Evolutionary conservation across 1,139 yeast genomes (phyloP).

Genomic region (Sugiyamaella grinbergsii): DNA sequence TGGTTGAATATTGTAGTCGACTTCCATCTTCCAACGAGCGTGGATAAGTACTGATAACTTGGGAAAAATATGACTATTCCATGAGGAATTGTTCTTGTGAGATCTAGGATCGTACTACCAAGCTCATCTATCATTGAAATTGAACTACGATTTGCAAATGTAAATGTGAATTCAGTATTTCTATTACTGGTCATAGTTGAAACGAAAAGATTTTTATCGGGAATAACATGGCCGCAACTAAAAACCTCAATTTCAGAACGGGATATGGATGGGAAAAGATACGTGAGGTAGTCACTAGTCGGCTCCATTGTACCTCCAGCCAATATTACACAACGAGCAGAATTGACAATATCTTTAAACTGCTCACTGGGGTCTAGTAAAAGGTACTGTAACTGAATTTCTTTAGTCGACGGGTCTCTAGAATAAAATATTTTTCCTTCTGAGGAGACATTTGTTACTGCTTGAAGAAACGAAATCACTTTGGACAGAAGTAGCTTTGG

Average conservation of each 20-base stretch:
- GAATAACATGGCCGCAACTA: slow-evolving; percentile 84
- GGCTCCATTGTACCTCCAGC: slow-evolving; percentile 99
- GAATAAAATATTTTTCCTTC: slow-evolving; percentile 85
- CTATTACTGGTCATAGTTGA: slow-evolving; percentile 47
- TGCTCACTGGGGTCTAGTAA: slow-evolving; percentile 77
- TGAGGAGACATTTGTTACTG: slow-evolving; percentile 69
- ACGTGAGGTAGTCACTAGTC: slow-evolving; percentile 62
- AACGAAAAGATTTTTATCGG: slow-evolving; percentile 65
- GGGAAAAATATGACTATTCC: slow-evolving; percentile 87
- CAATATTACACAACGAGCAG: slow-evolving; percentile 69
- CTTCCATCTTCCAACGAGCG: slow-evolving; percentile 58
- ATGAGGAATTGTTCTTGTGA: slow-evolving; percentile 57
- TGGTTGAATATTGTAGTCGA: slow-evolving; percentile 37
- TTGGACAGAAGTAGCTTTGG: slow-evolving; percentile 64
- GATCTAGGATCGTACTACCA: slow-evolving; percentile 52
- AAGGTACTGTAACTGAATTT: slow-evolving; percentile 60
- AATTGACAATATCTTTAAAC: slow-evolving; percentile 65
- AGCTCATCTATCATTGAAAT: slow-evolving; percentile 51
- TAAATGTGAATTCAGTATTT: slow-evolving; percentile 57
- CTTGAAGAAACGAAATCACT: slow-evolving; percentile 62
- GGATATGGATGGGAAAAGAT: slow-evolving; percentile 62
- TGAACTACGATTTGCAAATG: slow-evolving; percentile 63
- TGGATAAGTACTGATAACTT: slow-evolving; percentile 70
- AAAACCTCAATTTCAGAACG: slow-evolving; percentile 51
- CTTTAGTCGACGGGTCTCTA: slow-evolving; percentile 35